Evolutionary conservation across 2,329 filamentous ascomycete genomes (phyloP).

Genomic region (Magnaporthiopsis incrustans): DNA sequence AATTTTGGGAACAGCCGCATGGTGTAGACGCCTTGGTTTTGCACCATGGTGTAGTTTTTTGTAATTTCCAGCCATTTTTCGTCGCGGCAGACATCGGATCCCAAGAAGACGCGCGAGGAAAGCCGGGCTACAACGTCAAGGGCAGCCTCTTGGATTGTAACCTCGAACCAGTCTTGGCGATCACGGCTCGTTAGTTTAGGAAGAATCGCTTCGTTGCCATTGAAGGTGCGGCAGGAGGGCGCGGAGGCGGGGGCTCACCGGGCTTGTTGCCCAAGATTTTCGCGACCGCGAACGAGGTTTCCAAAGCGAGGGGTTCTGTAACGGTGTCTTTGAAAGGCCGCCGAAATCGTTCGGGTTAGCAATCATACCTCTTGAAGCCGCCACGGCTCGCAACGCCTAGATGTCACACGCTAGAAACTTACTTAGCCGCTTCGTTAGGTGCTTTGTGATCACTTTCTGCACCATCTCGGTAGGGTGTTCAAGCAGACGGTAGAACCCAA

Average conservation of each 20-base stretch:
- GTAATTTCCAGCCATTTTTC: neutral
- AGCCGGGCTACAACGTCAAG: neutral
- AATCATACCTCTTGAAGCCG: neutral
- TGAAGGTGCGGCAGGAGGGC: no score
- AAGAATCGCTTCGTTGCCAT: no score
- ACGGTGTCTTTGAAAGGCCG: neutral
- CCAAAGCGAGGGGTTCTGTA: neutral
- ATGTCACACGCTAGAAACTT: neutral
- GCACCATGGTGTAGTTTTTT: neutral
- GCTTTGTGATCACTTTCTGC: neutral
- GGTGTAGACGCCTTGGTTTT: neutral
- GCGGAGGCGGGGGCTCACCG: neutral
- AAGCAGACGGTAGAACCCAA: neutral
- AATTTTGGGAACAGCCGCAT: neutral
- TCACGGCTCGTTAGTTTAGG: no score
- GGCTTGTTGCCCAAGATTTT: neutral
- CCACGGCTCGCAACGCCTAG: neutral
- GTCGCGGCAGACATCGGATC: neutral
- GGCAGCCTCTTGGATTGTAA: neutral
- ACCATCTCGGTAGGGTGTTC: neutral
- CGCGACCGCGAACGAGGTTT: neutral
- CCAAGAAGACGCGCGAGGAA: constrained; percentile 1
- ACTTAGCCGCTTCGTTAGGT: constrained; percentile 2
- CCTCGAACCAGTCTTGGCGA: neutral
- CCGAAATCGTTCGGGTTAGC: no score